Base-by-base conservation (phyloP, 2,329 filamentous ascomycete genomes). In the Sclerotinia sclerotiorum region DNA sequence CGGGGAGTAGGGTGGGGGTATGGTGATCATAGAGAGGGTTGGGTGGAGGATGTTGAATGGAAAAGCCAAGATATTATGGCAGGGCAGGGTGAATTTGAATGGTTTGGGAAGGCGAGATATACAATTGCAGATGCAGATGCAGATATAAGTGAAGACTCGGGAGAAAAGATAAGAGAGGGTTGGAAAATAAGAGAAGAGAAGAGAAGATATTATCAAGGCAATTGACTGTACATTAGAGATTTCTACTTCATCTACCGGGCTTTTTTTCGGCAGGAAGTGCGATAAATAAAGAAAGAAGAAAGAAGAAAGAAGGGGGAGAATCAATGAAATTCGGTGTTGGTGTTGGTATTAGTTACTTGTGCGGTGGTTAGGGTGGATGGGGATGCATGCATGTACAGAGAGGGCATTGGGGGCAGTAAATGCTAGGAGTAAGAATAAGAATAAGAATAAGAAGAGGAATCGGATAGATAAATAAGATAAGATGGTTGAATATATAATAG, bases 151-250 rank as follows among this genome's bases (percentile, higher is more conserved):
- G 29, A 15, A 46, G 29, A n/a, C 13, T 52, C 10, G 1, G 24
- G n/a, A 51, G 52, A 19, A 29, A 3, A 54, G 27, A 29, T 19
- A 13, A 35, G 10, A 35, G 10, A 35, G 29, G 5, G 17, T 32
- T 55, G 52, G 32, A 11, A 55, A 5, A 55, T 21, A 21, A 48
- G 11, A 60, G 27, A 57, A 32, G 35, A 58, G 39, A 29, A 46
- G 19, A 48, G 57, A n/a, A 17, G n/a, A 32, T 24, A n/a, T 10
- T 17, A 35, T 13, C n/a, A 57, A 44, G 19, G n/a, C n/a, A 44
- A 44, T 27, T 42, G 55, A 27, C 27, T 42, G 39, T 58, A 58
- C 35, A 29, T 61, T 61, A n/a, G 57, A 61, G 44, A 49, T 49
- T 61, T 49, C 11, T 49, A 49, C 29, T 35, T 55, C 29, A 35